Base-by-base conservation (phyloP, 208 protist species). In the Vickermania ingenoplastis region DNA sequence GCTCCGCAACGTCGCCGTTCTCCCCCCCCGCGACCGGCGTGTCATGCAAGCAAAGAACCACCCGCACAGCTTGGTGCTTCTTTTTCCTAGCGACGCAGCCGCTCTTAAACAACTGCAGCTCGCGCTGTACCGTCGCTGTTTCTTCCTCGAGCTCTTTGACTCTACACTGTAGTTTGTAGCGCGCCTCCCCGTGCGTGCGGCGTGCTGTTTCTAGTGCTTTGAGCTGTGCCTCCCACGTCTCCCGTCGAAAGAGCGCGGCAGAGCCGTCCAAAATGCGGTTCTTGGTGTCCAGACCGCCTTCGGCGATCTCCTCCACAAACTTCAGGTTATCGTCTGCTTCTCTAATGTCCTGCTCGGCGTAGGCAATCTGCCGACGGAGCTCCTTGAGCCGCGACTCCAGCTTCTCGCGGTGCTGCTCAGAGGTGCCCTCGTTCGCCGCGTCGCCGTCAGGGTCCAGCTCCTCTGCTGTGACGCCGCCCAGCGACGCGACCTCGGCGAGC, bases 161-260 rank as follows among this genome's bases (percentile, higher is more conserved):
- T 7, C 49, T 13, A 5, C 59, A 61, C 49, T 57, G 17, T 22
- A 75, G 27, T 22, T 36, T 49, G 24, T 63, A 63, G 13, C 31
- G 51, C 41, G 25, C 31, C 13, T 0, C 36, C 14, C 23, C 27
- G 1, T 30, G 22, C 5, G 23, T 0, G 22, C 4, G 17, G 2
- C 50, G 31, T 17, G 56, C 28, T 7, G 25, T 28, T 48, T 60
- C 36, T 3, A 75, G 27, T 1, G 14, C 63, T 2, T 1, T 31
- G 24, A 75, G 27, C 36, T 75, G 69, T 53, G 17, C 22, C 58
- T 69, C 41, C 69, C 69, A 75, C 45, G 63, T 71, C 1, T 45
- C 53, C 49, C 31, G 24, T 1, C 53, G 41, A 0, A 57, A 31
- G 2, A 58, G 26, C n/a, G 30, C 31, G 13, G 22, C n/a, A 1